Conservation (phyloP, 352 stramenopile genomes). For the Phytopythium aichiense region DNA sequence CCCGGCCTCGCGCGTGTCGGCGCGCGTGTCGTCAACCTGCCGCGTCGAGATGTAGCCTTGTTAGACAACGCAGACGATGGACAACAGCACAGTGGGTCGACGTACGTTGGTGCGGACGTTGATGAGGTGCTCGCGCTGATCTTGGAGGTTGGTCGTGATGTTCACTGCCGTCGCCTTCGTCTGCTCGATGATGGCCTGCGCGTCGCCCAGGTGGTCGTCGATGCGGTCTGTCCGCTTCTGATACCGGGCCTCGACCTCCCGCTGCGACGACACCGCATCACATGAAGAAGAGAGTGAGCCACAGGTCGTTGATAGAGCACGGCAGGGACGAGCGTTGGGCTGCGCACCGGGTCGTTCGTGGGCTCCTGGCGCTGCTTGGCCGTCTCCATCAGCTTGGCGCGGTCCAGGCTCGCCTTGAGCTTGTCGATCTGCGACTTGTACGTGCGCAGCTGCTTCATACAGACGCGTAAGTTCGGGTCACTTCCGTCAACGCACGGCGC, state of each 20-base stretch:
- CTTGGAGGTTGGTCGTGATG: conserved; percentile 57
- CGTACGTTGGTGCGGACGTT: conserved; percentile 65
- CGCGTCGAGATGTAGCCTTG: neutral
- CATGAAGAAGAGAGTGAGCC: neutral
- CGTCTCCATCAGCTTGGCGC: conserved; percentile 68
- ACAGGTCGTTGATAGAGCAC: no score
- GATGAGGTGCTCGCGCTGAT: conserved; percentile 70
- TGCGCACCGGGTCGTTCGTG: conserved; percentile 19
- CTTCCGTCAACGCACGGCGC: no score
- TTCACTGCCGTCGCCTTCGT: conserved; percentile 70
- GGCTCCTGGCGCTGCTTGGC: conserved; percentile 62
- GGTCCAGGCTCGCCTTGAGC: conserved; percentile 79
- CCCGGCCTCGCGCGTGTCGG: conserved; percentile 65
- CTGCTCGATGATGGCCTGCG: conserved; percentile 59
- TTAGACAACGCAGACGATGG: neutral
- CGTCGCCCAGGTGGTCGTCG: conserved; percentile 66
- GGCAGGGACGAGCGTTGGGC: no score
- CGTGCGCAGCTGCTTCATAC: conserved; percentile 39
- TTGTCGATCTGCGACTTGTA: conserved; percentile 86
- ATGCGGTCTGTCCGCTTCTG: conserved; percentile 70
- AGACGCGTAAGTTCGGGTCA: no score
- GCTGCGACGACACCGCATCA: conserved; percentile 13
- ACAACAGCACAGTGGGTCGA: neutral
- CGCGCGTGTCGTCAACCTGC: conserved; percentile 63
- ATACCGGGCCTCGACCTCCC: conserved; percentile 72